Evolutionary conservation across 73 alveolate genomes (phyloP).

Genomic region (Stentor coeruleus): DNA sequence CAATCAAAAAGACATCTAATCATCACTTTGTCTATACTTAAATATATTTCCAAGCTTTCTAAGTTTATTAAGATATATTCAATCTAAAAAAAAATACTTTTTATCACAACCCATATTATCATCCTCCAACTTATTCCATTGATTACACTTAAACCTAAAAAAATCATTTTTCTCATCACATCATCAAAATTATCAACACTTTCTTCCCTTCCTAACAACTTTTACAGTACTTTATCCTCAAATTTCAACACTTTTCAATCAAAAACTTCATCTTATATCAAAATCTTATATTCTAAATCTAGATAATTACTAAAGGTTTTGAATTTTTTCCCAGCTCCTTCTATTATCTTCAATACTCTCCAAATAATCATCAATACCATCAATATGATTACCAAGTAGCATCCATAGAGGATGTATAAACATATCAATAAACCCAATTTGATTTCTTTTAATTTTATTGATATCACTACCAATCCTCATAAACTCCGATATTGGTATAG

Average conservation of each 20-base stretch:
- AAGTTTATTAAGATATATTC: no score
- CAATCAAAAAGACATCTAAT: no score
- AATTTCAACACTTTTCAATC: background rate
- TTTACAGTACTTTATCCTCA: background rate
- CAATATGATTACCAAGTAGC: background rate
- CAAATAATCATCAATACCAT: background rate
- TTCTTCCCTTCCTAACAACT: background rate
- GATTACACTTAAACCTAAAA: background rate
- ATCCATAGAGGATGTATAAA: slow-evolving; percentile 14
- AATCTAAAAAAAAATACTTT: no score
- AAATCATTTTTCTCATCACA: background rate
- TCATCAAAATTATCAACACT: background rate
- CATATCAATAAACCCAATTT: slow-evolving; percentile 1
- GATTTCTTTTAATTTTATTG: background rate
- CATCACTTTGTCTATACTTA: no score
- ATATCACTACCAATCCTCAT: slow-evolving; percentile 7
- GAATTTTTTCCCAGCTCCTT: background rate
- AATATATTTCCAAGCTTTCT: no score
- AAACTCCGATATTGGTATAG: slow-evolving; percentile 12
- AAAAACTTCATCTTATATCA: no score
- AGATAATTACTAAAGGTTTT: background rate
- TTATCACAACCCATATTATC: no score
- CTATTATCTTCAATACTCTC: background rate
- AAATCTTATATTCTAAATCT: no score
- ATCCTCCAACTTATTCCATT: background rate